A percentile compares a stretch with the other conserved stretches of the same genome.
Evolutionary conservation across 2,329 filamentous ascomycete genomes (phyloP).

Genomic region (Leptographium wingfieldii): DNA sequence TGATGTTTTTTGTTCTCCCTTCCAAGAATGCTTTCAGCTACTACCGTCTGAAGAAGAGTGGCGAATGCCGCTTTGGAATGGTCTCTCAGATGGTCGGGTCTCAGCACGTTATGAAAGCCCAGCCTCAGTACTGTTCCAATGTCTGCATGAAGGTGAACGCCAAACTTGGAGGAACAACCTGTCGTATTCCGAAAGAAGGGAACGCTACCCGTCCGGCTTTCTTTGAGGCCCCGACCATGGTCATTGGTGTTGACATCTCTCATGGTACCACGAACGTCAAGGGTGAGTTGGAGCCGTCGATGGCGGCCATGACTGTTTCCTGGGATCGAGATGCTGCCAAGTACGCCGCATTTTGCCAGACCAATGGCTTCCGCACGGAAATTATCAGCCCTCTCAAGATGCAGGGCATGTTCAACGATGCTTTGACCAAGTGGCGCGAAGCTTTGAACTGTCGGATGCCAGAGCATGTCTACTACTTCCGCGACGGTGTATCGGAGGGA

Average conservation of each 20-base stretch:
- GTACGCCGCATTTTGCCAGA: slow-evolving; percentile 69
- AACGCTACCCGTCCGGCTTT: slow-evolving; percentile 18
- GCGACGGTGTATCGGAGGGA: slow-evolving; percentile 82
- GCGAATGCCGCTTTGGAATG: slow-evolving; percentile 74
- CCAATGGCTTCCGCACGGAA: slow-evolving; percentile 72
- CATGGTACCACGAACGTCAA: slow-evolving; percentile 49
- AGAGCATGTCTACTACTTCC: slow-evolving; percentile 75
- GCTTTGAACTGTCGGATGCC: slow-evolving; percentile 43
- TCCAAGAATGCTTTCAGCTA: slow-evolving; percentile 63
- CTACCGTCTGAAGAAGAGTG: slow-evolving; percentile 76
- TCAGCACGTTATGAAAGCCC: slow-evolving; percentile 53
- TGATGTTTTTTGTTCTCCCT: slow-evolving; percentile 67
- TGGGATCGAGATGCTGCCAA: slow-evolving; percentile 58
- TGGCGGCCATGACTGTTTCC: slow-evolving; percentile 79
- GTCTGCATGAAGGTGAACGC: slow-evolving; percentile 95
- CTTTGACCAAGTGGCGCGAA: slow-evolving; percentile 53
- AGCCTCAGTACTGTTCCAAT: slow-evolving; percentile 81
- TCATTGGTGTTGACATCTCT: slow-evolving; percentile 85
- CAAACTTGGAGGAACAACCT: slow-evolving; percentile 79
- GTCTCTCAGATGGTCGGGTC: slow-evolving; percentile 72
- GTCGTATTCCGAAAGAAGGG: slow-evolving; percentile 24
- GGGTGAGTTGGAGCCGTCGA: slow-evolving; percentile 54
- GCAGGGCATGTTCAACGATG: slow-evolving; percentile 47
- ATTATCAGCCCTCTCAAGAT: slow-evolving; percentile 61
- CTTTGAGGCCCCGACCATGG: slow-evolving; percentile 52